Percentiles rank a stretch among this genome's conserved stretches.
These are phyloP conservation scores for Fraxinus greggii DNA, from an alignment of 305 asterid species.

Conservation along the genomic window DNA sequence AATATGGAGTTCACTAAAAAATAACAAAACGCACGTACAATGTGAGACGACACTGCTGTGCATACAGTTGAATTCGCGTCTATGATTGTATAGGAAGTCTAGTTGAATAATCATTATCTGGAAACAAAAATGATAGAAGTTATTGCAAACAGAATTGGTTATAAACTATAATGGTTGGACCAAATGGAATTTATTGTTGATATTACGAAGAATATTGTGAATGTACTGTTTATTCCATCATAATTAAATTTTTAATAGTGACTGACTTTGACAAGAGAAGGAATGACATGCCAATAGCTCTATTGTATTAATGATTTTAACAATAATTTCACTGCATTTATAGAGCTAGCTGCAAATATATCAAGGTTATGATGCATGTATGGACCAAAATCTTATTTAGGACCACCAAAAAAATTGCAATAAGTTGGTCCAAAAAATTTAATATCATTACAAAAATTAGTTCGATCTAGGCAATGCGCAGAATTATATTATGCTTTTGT, in stretches of 20 bases:
- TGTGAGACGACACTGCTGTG: not conserved
- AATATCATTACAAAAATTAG: not conserved
- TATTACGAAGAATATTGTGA: not conserved
- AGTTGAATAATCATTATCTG: not conserved
- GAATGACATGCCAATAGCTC: constrained; percentile 29
- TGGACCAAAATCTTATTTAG: constrained; percentile 20
- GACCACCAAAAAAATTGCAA: constrained; percentile 26
- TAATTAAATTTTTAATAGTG: constrained; percentile 22
- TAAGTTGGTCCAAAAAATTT: constrained; percentile 11
- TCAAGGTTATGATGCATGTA: constrained; percentile 11
- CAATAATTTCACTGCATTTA: constrained; percentile 28
- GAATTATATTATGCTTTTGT: not conserved
- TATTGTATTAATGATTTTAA: constrained; percentile 25
- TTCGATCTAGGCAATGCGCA: not conserved
- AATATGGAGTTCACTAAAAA: not conserved
- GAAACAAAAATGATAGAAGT: not conserved
- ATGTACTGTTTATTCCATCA: constrained; percentile 18
- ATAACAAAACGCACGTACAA: not conserved
- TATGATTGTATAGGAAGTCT: not conserved
- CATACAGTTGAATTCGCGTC: not conserved
- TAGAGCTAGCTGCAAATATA: not conserved
- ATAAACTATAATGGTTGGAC: not conserved
- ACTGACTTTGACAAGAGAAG: constrained; percentile 34
- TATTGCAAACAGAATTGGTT: not conserved
- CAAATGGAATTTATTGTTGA: not conserved